Percentiles rank a stretch among this genome's conserved stretches.
These are phyloP conservation scores for Diplocarpon rosae DNA, from an alignment of 2,329 filamentous ascomycete genomes.

Conservation along the genomic window DNA sequence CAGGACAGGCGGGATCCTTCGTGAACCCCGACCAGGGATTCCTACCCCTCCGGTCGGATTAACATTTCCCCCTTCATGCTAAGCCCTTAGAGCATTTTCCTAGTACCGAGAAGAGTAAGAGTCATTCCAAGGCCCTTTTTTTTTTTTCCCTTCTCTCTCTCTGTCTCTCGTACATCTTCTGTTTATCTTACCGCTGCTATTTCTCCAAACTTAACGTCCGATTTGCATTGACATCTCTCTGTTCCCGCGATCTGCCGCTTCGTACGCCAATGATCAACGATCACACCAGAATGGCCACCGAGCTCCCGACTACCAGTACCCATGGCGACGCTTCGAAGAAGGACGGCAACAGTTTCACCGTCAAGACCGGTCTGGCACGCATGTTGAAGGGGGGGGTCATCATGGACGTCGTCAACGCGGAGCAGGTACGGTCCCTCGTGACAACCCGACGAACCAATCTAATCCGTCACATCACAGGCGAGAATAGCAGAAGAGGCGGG, in stretches of 20 bases:
- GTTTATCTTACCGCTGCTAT: neutral
- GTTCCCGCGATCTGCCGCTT: neutral
- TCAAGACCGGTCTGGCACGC: constrained; percentile 91
- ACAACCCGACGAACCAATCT: constrained; percentile 6
- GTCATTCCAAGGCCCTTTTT: neutral
- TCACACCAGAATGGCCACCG: constrained; percentile 27
- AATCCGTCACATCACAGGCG: constrained; percentile 45
- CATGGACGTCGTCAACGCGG: constrained; percentile 94
- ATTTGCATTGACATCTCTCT: neutral
- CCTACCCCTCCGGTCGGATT: neutral
- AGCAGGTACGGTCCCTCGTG: constrained; percentile 43
- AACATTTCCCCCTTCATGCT: neutral
- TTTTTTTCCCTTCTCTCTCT: neutral
- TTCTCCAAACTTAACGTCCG: neutral
- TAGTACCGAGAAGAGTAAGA: neutral
- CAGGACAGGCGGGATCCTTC: no score
- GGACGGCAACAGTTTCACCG: constrained; percentile 49
- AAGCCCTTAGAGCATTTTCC: neutral
- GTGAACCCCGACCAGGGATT: neutral
- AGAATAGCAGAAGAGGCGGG: constrained; percentile 96
- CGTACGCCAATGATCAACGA: constrained; percentile 18
- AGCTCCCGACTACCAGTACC: constrained; percentile 32
- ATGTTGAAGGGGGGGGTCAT: constrained; percentile 99
- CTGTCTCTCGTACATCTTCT: neutral
- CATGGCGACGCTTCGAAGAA: constrained; percentile 19